These are phyloP conservation scores for Kwoniella dejecticola DNA, from an alignment of 768 basidiomycete genomes.

Conservation along the genomic window DNA sequence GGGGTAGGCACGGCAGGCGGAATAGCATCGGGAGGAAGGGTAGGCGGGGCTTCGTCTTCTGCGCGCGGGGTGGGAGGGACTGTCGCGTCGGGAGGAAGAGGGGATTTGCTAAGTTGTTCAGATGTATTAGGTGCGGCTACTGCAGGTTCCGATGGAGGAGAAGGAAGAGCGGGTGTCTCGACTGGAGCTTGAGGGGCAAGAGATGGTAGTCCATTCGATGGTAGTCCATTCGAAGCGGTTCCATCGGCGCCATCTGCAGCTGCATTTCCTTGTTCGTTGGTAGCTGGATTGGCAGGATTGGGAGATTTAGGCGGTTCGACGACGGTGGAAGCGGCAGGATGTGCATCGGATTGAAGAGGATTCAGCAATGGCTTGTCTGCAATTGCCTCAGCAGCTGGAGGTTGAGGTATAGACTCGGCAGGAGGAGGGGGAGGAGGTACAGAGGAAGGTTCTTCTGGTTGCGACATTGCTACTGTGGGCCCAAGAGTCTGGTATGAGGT, in stretches of 20 bases:
- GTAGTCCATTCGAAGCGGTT: too few species aligned
- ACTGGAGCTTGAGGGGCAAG: too few species aligned
- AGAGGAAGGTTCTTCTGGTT: conserved; percentile 3
- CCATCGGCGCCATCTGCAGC: not conserved
- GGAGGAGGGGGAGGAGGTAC: conserved; percentile 24
- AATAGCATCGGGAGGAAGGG: conserved; percentile 27
- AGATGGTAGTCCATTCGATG: too few species aligned
- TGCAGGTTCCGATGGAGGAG: not conserved
- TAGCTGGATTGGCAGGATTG: conserved; percentile 34
- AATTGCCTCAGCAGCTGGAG: conserved; percentile 3
- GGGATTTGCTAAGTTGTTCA: conserved; percentile 16
- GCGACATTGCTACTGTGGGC: conserved; percentile 8
- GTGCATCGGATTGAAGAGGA: conserved; percentile 38
- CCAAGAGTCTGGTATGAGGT: not conserved
- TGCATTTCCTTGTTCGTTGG: conserved; percentile 32
- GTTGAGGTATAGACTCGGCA: conserved; percentile 16
- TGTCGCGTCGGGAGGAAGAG: conserved; percentile 43
- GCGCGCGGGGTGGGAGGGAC: conserved; percentile 43
- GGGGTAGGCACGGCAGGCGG: conserved; percentile 45
- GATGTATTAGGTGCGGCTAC: conserved; percentile 6
- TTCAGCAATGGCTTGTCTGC: conserved; percentile 44
- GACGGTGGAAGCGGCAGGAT: conserved; percentile 41
- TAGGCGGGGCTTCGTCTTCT: conserved; percentile 39
- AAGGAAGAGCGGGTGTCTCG: too few species aligned
- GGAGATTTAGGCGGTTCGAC: conserved; percentile 48